phyloP scores from a whole-genome alignment of 1,284 basidiomycete species.

The Apiotrichum gracile region DNA sequence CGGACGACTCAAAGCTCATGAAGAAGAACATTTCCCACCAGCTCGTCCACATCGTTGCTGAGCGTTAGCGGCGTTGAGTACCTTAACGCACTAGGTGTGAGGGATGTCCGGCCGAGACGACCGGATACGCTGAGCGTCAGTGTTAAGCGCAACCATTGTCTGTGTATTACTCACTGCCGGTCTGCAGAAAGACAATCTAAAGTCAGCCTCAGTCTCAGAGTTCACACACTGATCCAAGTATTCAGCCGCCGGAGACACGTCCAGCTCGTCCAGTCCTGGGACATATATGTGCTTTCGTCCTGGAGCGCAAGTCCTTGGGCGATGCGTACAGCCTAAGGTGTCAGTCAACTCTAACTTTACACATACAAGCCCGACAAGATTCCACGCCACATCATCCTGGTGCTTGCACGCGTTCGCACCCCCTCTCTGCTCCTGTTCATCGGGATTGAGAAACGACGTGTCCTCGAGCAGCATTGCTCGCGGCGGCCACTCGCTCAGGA shows the following conservation, averaged over 20 bases:
- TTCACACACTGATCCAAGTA: slow-evolving; percentile 17
- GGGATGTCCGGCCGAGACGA: slow-evolving; percentile 10
- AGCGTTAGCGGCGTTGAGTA: neutral
- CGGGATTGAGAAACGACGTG: neutral
- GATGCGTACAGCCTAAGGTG: slow-evolving; percentile 13
- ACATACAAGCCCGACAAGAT: slow-evolving; percentile 14
- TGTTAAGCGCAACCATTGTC: no score
- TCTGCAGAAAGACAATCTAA: slow-evolving; percentile 17
- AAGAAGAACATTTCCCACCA: slow-evolving; percentile 15
- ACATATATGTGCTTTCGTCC: slow-evolving; percentile 14
- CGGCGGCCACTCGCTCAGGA: slow-evolving; percentile 23
- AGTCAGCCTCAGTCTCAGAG: neutral
- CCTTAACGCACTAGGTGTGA: slow-evolving; percentile 7
- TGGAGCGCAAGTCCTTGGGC: slow-evolving; percentile 17
- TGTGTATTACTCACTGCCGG: slow-evolving; percentile 9
- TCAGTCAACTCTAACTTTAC: neutral
- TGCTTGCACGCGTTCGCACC: slow-evolving; percentile 10
- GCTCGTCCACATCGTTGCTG: slow-evolving; percentile 9
- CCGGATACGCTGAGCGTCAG: slow-evolving; percentile 14
- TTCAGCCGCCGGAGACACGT: slow-evolving; percentile 4
- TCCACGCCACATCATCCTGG: slow-evolving; percentile 21
- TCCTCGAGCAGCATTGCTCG: slow-evolving; percentile 13
- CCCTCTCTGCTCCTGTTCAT: neutral
- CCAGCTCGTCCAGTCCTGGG: slow-evolving; percentile 7
- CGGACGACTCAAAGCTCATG: neutral